Evolutionary conservation across 176 grass and related monocot species (phyloP).

Genomic region (Carex cristatella): DNA sequence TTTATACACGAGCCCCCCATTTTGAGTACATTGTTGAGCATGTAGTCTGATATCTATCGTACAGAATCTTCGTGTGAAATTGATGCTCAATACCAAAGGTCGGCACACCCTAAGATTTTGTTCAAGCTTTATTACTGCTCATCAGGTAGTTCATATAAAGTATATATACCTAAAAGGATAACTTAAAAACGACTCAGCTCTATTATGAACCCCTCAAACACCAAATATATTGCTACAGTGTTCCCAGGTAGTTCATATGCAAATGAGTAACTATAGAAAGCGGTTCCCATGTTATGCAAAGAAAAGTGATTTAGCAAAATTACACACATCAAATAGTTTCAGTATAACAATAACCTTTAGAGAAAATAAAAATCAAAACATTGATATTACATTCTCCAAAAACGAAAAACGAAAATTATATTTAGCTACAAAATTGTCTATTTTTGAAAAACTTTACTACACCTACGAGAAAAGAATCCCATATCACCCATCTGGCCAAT

Average conservation of each 20-base stretch:
- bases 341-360: not conserved
- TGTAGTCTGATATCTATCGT: too few relatives aligned
- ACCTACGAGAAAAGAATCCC: not conserved
- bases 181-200: too few relatives aligned
- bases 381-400: not conserved
- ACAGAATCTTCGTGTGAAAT: too few relatives aligned
- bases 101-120: too few relatives aligned
- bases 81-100: too few relatives aligned
- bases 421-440: constrained; percentile 20
- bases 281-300: not conserved
- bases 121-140: too few relatives aligned
- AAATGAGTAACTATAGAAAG: not conserved
- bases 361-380: not conserved
- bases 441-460: not conserved
- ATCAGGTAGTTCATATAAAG: too few relatives aligned
- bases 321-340: not conserved
- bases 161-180: too few relatives aligned
- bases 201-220: too few relatives aligned
- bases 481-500: constrained; percentile 55
- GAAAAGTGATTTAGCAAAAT: not conserved
- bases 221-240: too few relatives aligned
- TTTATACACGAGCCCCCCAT: too few relatives aligned
- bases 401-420: not conserved
- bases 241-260: not conserved
- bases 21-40: too few relatives aligned